Evolutionary conservation across 2,329 filamentous ascomycete genomes (phyloP).

Genomic region (Setomelanomma holmii): DNA sequence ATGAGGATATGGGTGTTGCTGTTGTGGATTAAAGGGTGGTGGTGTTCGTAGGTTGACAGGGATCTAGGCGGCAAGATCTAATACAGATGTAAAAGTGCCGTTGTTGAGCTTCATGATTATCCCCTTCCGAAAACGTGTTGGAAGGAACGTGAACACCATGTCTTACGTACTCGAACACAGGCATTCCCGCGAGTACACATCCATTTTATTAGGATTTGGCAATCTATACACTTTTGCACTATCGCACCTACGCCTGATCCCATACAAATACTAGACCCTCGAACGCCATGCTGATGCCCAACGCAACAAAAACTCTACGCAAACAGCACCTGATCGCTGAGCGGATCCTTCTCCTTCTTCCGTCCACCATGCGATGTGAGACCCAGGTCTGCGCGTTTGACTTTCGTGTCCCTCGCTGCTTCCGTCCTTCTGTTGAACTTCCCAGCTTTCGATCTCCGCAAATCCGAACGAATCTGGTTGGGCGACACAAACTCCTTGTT

Average conservation of each 20-base stretch:
- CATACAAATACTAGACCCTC: not conserved
- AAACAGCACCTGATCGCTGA: constrained; percentile 81
- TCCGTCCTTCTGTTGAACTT: constrained; percentile 81
- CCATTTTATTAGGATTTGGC: too few species aligned
- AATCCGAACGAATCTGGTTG: constrained; percentile 88
- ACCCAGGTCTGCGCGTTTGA: constrained; percentile 79
- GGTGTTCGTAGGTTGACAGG: not conserved
- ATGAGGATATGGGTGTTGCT: constrained; percentile 74
- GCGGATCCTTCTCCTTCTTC: constrained; percentile 68
- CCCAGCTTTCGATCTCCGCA: constrained; percentile 76
- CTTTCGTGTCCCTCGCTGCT: constrained; percentile 72
- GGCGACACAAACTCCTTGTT: constrained; percentile 97
- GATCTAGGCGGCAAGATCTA: too few species aligned
- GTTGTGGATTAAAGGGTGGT: constrained; percentile 17
- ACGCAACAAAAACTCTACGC: constrained; percentile 55
- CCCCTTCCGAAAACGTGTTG: too few species aligned
- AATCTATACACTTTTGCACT: not conserved
- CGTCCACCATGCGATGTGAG: constrained; percentile 71
- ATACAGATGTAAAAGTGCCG: too few species aligned
- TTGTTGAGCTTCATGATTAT: too few species aligned
- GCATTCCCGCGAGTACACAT: too few species aligned
- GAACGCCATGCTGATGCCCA: constrained; percentile 26
- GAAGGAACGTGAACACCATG: too few species aligned
- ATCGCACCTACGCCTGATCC: not conserved
- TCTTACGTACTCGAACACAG: too few species aligned